A percentile compares a stretch with the other conserved stretches of the same genome.
These are phyloP conservation scores for Chlorella sp. DNA, from an alignment of 139 green algal genomes.

Conservation along the genomic window DNA sequence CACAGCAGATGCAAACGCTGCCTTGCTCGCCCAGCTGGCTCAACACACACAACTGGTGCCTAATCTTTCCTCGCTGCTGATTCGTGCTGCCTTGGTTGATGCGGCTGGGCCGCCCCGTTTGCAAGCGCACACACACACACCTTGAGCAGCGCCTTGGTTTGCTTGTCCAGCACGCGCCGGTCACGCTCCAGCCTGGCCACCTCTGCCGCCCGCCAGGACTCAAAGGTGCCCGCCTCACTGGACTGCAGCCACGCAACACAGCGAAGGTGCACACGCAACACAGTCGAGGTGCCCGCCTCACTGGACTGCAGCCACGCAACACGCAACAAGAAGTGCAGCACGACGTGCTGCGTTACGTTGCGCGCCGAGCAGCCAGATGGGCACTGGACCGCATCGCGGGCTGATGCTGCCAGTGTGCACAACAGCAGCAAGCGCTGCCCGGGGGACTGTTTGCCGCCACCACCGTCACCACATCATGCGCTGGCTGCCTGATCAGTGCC, in stretches of 20 bases:
- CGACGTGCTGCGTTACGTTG: background rate
- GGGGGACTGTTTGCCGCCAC: no score
- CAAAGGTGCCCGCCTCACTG: constrained; percentile 36
- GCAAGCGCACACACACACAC: background rate
- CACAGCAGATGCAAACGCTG: no score
- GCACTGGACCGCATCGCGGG: no score
- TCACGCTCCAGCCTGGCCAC: constrained; percentile 51
- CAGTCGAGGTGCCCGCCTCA: constrained; percentile 19
- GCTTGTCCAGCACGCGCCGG: constrained; percentile 68
- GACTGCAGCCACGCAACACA: constrained; percentile 24
- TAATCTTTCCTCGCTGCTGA: no score
- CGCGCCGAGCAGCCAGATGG: background rate
- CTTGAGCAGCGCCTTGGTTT: constrained; percentile 38
- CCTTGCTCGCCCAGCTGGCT: no score
- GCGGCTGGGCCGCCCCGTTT: no score
- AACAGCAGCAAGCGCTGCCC: no score
- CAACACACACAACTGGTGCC: no score
- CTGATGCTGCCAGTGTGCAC: no score
- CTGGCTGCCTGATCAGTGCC: no score
- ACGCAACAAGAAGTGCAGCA: background rate
- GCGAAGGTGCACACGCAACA: background rate
- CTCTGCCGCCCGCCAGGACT: constrained; percentile 45
- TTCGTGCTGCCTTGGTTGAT: no score
- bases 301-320: constrained; percentile 27
- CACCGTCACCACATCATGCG: no score